Evolutionary conservation across 73 alveolate species (phyloP).

Genomic region (Chromera velia): DNA sequence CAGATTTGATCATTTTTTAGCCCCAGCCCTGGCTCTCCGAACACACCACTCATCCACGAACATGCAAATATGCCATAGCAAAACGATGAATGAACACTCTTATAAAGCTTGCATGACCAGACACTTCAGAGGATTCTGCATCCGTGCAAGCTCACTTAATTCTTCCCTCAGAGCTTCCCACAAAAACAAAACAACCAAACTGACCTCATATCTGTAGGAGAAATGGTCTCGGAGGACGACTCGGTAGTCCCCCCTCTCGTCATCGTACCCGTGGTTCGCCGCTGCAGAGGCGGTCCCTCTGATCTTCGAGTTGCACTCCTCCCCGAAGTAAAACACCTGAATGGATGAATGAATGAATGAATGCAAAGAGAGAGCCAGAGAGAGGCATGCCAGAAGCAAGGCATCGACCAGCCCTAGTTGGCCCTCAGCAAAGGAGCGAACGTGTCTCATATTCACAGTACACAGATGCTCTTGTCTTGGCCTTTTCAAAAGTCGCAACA

Average conservation of each 20-base stretch:
- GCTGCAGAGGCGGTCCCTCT: constrained; percentile 63
- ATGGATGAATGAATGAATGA: not conserved
- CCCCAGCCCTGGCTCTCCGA: too few species aligned
- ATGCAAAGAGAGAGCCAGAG: not conserved
- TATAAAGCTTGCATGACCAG: too few species aligned
- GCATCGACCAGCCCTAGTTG: not conserved
- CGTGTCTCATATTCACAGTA: not conserved
- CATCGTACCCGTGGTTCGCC: constrained; percentile 71
- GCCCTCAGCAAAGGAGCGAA: not conserved
- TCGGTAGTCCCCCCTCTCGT: constrained; percentile 83
- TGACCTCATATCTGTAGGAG: constrained; percentile 72
- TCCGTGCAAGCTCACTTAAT: too few species aligned
- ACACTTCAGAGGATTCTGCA: too few species aligned
- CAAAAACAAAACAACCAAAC: too few species aligned
- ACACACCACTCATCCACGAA: too few species aligned
- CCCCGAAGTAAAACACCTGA: constrained; percentile 53
- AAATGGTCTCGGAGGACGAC: constrained; percentile 67
- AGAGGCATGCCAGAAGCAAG: not conserved
- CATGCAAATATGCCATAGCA: too few species aligned
- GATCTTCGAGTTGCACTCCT: constrained; percentile 60
- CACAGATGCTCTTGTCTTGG: not conserved
- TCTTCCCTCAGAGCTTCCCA: too few species aligned
- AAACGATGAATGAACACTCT: too few species aligned
- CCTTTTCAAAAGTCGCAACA: too few species aligned
- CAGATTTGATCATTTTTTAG: too few species aligned